These are phyloP conservation scores for Teratosphaeria nubilosa DNA, from an alignment of 2,329 filamentous ascomycete species.

Conservation along the genomic window DNA sequence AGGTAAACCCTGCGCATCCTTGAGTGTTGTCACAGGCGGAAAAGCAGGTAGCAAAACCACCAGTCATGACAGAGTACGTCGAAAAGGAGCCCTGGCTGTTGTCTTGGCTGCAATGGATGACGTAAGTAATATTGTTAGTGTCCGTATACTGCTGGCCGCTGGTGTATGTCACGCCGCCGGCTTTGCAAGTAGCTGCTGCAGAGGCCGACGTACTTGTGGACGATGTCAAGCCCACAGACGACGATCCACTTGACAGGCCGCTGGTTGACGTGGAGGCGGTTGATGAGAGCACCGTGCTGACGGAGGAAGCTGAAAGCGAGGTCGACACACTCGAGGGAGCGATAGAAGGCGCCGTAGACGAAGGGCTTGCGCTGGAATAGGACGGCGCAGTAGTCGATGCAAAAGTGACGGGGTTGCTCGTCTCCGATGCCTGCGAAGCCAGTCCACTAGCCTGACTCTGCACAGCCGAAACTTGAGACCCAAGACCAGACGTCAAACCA, in stretches of 20 bases:
- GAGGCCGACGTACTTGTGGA: neutral
- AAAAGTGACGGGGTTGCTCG: neutral
- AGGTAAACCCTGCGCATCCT: slow-evolving; percentile 7
- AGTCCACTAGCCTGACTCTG: neutral
- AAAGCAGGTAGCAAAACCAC: slow-evolving; percentile 6
- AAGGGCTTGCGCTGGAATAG: no score
- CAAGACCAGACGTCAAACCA: neutral
- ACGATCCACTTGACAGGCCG: neutral
- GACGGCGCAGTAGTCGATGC: neutral
- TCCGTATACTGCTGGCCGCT: neutral
- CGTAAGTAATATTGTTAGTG: slow-evolving; percentile 1
- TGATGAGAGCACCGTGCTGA: neutral
- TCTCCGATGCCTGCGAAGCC: neutral
- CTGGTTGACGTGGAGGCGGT: neutral
- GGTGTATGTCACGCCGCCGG: slow-evolving; percentile 1
- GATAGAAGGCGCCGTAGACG: no score
- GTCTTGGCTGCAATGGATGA: slow-evolving; percentile 3
- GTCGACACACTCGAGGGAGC: neutral
- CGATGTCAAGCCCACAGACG: neutral
- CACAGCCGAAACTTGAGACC: neutral
- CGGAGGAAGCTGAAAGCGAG: neutral
- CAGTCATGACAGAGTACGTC: neutral
- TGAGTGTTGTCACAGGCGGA: slow-evolving; percentile 2
- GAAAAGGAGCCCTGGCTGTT: neutral
- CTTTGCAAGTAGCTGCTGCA: neutral